Conservation (phyloP, 306 rosid species). For the Psophocarpus tetragonolobus region DNA sequence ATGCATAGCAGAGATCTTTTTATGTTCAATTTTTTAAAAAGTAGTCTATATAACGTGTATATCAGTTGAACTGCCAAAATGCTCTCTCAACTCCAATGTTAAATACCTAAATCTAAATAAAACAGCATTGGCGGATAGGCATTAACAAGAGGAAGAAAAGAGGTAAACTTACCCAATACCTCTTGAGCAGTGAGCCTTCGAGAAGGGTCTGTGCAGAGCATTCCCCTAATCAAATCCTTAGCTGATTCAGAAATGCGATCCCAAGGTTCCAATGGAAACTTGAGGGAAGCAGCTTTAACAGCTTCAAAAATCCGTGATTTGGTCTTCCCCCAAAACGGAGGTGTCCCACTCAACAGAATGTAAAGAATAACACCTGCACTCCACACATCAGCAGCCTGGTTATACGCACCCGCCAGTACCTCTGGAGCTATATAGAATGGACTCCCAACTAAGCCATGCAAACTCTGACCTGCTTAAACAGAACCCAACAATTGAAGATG, state of each 20-base stretch:
- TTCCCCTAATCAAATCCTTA: constrained; percentile 67
- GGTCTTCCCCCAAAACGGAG: constrained; percentile 95
- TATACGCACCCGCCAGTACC: constrained; percentile 82
- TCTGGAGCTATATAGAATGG: constrained; percentile 92
- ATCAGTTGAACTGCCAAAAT: background rate
- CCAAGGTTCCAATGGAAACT: constrained; percentile 76
- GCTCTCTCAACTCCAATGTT: background rate
- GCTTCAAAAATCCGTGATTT: constrained; percentile 80
- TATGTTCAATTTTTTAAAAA: background rate
- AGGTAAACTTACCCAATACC: constrained; percentile 62
- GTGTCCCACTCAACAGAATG: constrained; percentile 79
- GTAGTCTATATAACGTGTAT: no score
- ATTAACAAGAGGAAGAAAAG: background rate
- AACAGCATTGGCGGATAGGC: constrained; percentile 3
- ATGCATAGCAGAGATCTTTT: background rate
- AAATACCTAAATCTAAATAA: constrained; percentile 9
- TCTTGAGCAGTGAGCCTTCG: constrained; percentile 75
- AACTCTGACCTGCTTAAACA: constrained; percentile 70
- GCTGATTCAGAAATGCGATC: constrained; percentile 67
- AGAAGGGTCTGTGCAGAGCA: constrained; percentile 72
- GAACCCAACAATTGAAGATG: constrained; percentile 37
- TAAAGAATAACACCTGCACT: constrained; percentile 88
- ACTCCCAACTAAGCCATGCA: constrained; percentile 91
- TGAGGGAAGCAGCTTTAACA: constrained; percentile 66
- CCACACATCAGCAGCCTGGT: constrained; percentile 91